Conservation (phyloP, 441 rosid genomes). For the Gossypium lobatum region DNA sequence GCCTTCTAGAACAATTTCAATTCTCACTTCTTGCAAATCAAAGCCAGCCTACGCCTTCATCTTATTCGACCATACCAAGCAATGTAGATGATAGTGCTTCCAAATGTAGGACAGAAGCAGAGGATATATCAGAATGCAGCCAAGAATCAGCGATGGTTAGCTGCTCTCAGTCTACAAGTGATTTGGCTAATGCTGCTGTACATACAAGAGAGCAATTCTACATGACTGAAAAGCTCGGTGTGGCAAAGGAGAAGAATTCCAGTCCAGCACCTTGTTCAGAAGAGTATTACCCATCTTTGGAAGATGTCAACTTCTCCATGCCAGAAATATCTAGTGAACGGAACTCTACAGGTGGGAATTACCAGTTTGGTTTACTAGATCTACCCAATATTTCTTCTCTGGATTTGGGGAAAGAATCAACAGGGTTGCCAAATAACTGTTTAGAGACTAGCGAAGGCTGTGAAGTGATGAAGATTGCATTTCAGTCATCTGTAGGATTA, state of each 20-base stretch:
- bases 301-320: conserved; percentile 43
- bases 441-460: conserved; percentile 34
- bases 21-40: conserved; percentile 55
- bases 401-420: conserved; percentile 44
- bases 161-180: conserved; percentile 63
- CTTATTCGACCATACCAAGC: conserved; percentile 61
- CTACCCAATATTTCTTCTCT: conserved; percentile 40
- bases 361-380: conserved; percentile 46
- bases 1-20: conserved; percentile 73
- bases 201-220: conserved; percentile 43
- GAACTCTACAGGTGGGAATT: conserved; percentile 36
- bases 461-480: conserved; percentile 37
- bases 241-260: conserved; percentile 46
- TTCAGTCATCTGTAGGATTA: conserved; percentile 40
- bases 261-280: conserved; percentile 58
- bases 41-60: conserved; percentile 45
- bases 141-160: conserved; percentile 57
- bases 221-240: conserved; percentile 38
- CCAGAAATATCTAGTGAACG: conserved; percentile 59
- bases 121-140: conserved; percentile 89
- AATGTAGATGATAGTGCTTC: conserved; percentile 63
- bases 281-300: conserved; percentile 47
- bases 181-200: conserved; percentile 38
- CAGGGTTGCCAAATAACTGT: conserved; percentile 39
- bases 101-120: conserved; percentile 51